Conservation (phyloP, 495 filamentous ascomycete genomes). For the Astrocystis sublimbata region DNA sequence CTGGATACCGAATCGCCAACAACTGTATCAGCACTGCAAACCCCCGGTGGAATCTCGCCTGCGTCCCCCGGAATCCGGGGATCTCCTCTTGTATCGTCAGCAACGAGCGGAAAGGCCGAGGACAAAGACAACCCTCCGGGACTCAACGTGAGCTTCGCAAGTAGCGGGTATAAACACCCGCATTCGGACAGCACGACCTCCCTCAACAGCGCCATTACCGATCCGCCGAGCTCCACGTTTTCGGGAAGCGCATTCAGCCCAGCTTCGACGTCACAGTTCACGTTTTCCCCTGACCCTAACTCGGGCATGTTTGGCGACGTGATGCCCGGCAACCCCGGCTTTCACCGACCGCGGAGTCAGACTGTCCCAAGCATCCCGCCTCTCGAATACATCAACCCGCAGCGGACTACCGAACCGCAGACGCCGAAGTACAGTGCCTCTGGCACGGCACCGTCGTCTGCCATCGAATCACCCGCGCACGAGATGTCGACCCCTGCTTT, state of each 20-base stretch:
- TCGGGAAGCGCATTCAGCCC: conserved; percentile 79
- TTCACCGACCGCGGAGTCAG: conserved; percentile 82
- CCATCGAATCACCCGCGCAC: conserved; percentile 70
- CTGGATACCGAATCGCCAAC: conserved; percentile 43
- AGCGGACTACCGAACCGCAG: conserved; percentile 61
- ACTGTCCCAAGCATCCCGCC: conserved; percentile 79
- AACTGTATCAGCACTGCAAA: conserved; percentile 62
- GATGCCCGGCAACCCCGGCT: conserved; percentile 49
- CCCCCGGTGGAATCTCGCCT: conserved; percentile 72
- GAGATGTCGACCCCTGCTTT: conserved; percentile 54
- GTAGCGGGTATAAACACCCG: conserved; percentile 53
- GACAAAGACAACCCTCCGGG: conserved; percentile 49
- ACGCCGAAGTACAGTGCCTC: conserved; percentile 65
- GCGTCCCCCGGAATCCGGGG: conserved; percentile 62
- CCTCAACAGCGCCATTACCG: conserved; percentile 58
- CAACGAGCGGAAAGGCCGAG: conserved; percentile 68
- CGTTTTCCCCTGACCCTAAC: conserved; percentile 73
- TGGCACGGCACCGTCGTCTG: conserved; percentile 57
- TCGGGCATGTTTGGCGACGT: conserved; percentile 66
- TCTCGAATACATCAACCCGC: conserved; percentile 67
- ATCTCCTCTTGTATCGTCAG: conserved; percentile 64
- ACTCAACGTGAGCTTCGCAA: conserved; percentile 55
- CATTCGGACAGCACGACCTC: conserved; percentile 59
- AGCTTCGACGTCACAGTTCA: conserved; percentile 79
- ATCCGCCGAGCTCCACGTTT: conserved; percentile 64